phyloP scores from a whole-genome alignment of 306 rosid genomes.

The Castanea crenata region DNA sequence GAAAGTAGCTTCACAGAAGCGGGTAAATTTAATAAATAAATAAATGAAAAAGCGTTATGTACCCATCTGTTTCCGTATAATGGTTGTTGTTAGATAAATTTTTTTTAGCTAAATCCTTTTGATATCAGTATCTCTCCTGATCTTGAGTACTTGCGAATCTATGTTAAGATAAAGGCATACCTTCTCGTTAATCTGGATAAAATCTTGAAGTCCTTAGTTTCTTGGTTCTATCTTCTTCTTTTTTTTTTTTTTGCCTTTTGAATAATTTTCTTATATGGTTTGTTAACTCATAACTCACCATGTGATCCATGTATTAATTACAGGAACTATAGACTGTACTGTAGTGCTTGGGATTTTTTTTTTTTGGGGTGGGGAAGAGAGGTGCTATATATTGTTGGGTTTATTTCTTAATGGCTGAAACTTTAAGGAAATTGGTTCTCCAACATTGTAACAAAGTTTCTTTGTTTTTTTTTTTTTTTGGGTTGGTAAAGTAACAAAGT shows the following conservation, averaged over 20 bases:
- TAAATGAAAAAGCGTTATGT: not conserved
- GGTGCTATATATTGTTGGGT: not conserved
- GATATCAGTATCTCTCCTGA: not conserved
- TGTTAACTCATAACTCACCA: not conserved
- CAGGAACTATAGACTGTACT: not conserved
- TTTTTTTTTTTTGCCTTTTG: not conserved
- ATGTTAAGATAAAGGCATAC: not conserved
- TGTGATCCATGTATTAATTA: not conserved
- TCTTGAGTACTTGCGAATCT: not conserved
- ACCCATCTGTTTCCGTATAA: not conserved
- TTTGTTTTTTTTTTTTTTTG: too few relatives aligned
- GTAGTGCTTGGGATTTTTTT: not conserved
- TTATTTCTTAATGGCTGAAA: not conserved
- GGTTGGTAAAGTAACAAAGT: not conserved
- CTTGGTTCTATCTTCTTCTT: not conserved
- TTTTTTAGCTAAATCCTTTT: not conserved
- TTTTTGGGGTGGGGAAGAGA: not conserved
- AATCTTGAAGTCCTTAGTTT: not conserved
- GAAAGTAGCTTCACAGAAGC: constrained; percentile 83
- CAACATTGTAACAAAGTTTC: not conserved
- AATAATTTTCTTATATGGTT: not conserved
- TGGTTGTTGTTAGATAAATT: not conserved
- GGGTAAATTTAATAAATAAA: constrained; percentile 38
- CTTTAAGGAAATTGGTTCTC: not conserved
- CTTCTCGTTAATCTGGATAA: not conserved